Base-by-base conservation (phyloP, 2,329 filamentous ascomycete species). In the Biscogniauxia mediterranea region DNA sequence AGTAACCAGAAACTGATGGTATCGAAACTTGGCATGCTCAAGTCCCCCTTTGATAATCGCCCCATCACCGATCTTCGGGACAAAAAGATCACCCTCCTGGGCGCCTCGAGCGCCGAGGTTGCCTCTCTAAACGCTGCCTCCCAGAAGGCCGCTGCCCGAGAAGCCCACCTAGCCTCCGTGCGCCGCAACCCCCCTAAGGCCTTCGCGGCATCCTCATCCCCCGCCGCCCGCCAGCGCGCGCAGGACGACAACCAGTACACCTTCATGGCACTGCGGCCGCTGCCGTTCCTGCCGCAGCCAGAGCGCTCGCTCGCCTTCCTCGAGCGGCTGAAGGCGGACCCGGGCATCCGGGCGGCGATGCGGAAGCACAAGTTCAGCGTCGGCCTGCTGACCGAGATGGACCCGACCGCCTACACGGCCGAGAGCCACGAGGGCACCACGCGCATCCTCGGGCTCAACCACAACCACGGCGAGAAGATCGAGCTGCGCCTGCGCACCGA, bases 401-500 rank as follows among this genome's bases (percentile, higher is more conserved):
- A 99, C 69, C 95, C 95, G 0, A 82, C 89, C 0, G 84, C 89
- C 67, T 87, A 97, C 75, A 97, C 93, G 0, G 75, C 83, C 64
- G 75, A 80, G 1, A 91, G 85, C 3, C 89, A 91, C 70, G 89
- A 95, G 70, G 84, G 85, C 54, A 84, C 83, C n/a, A 88, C 88
- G 55, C 84, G 92, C 52, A 93, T 91, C 1, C 78, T 98, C 0
- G 95, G 95, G 0, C 75, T 98, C 50, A 99, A 99, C 73, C 82
- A 92, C 11, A 97, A 98, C 72, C 77, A 82, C 2, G 95, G 95
- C 62, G 90, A 97, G 75, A 91, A 92, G 1, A 97, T 99, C 60
- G 93, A 98, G 80, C 77, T 99, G 63, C 82, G 95, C 0, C 78
- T 99, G 42, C 82, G 95, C n/a, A 98, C 95, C 1, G 95, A 99